Conservation (phyloP, 176 grass and related monocot species). For the Triticum monococcum region DNA sequence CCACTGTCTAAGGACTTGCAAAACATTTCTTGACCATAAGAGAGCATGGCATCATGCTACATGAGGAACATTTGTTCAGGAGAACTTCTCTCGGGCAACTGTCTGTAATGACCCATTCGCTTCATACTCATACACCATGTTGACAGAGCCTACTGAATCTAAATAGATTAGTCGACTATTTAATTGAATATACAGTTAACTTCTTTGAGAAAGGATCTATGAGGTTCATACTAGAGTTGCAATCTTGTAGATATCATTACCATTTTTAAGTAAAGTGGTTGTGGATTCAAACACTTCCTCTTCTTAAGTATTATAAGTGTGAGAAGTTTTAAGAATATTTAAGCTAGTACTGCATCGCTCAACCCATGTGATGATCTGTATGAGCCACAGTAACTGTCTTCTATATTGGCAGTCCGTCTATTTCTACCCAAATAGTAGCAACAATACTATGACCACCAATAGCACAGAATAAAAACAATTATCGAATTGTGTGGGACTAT, state of each 20-base stretch:
- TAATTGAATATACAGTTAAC: not conserved
- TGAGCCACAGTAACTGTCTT: constrained; percentile 3
- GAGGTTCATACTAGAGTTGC: not conserved
- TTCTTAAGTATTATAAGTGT: not conserved
- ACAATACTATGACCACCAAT: not conserved
- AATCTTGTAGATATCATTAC: not conserved
- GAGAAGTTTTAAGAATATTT: not conserved
- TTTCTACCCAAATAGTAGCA: not conserved
- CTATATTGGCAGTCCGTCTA: not conserved
- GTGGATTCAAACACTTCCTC: not conserved
- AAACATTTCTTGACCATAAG: constrained; percentile 10
- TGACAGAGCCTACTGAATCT: not conserved
- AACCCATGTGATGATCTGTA: not conserved
- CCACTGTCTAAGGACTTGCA: not conserved
- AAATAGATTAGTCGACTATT: not conserved
- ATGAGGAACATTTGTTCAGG: not conserved
- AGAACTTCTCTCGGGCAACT: not conserved
- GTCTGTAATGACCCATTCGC: not conserved
- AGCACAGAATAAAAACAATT: not conserved
- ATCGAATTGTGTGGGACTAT: not conserved
- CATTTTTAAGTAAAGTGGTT: not conserved
- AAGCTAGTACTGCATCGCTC: not conserved
- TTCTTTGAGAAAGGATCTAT: not conserved
- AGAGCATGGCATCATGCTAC: not conserved
- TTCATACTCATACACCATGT: not conserved